Conservation (phyloP, 2,329 filamentous ascomycete species). For the Cladorrhinum sp. region DNA sequence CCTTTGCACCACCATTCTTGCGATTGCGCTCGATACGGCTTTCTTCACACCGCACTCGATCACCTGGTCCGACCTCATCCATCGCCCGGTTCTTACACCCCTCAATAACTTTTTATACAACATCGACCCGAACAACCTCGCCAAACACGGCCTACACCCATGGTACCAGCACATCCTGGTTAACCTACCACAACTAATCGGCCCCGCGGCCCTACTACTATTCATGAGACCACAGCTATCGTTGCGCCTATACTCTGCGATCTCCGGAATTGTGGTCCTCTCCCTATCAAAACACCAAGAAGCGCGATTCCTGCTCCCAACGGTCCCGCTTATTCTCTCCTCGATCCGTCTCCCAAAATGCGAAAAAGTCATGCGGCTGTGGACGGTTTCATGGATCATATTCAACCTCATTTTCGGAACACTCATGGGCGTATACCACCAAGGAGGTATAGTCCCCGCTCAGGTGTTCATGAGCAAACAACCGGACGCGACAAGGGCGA, state of each 20-base stretch:
- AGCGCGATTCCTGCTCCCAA: slow-evolving; percentile 72
- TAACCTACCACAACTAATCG: slow-evolving; percentile 70
- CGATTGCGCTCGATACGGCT: slow-evolving; percentile 77
- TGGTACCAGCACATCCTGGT: slow-evolving; percentile 73
- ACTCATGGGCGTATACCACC: slow-evolving; percentile 78
- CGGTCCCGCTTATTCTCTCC: slow-evolving; percentile 72
- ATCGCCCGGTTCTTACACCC: slow-evolving; percentile 68
- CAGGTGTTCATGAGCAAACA: slow-evolving; percentile 73
- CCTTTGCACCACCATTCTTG: slow-evolving; percentile 65
- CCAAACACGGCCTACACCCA: slow-evolving; percentile 72
- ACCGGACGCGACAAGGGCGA: slow-evolving; percentile 63
- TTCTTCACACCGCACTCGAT: slow-evolving; percentile 70
- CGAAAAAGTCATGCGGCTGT: slow-evolving; percentile 46
- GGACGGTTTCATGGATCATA: slow-evolving; percentile 61
- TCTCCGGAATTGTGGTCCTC: slow-evolving; percentile 67
- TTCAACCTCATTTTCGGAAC: slow-evolving; percentile 68
- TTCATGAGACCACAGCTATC: slow-evolving; percentile 56
- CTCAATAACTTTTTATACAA: slow-evolving; percentile 79
- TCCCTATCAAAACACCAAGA: slow-evolving; percentile 78
- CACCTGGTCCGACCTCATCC: slow-evolving; percentile 61
- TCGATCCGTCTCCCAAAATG: slow-evolving; percentile 65
- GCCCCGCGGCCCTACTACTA: slow-evolving; percentile 63
- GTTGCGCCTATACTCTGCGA: slow-evolving; percentile 66
- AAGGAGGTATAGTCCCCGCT: slow-evolving; percentile 72
- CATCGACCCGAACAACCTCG: slow-evolving; percentile 64